A percentile compares a stretch with the other conserved stretches of the same genome.
Evolutionary conservation across 2,329 filamentous ascomycete species (phyloP).

Genomic region (Cladobotryum protrusum): DNA sequence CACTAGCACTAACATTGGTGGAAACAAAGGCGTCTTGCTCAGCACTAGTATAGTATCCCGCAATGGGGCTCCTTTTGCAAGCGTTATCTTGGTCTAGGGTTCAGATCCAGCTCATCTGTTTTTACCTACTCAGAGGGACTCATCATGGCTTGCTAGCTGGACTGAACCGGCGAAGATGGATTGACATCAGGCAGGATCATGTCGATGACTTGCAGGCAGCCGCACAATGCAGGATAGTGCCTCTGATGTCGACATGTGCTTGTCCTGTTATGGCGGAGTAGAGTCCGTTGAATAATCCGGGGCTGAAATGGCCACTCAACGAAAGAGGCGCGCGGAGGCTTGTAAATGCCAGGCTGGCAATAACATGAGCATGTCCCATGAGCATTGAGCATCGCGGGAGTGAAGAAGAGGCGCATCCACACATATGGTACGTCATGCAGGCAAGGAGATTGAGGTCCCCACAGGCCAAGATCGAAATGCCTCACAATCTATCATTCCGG

Average conservation of each 20-base stretch:
- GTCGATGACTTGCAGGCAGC: conserved; percentile 12
- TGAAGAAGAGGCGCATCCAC: too few relatives aligned
- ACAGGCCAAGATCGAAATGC: too few relatives aligned
- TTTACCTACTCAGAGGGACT: background rate
- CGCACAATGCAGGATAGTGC: conserved; percentile 6
- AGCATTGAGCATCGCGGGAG: too few relatives aligned
- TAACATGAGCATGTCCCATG: too few relatives aligned
- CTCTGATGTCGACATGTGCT: conserved; percentile 2
- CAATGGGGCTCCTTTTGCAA: background rate
- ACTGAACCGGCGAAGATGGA: background rate
- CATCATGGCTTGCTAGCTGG: background rate
- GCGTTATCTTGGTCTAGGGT: background rate
- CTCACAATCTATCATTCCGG: too few relatives aligned
- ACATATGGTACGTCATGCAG: too few relatives aligned
- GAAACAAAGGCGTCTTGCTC: conserved; percentile 6
- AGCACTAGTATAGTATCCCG: conserved; percentile 2
- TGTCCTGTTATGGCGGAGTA: too few relatives aligned
- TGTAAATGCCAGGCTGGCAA: too few relatives aligned
- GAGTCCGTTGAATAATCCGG: background rate
- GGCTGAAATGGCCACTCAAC: background rate
- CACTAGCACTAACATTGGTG: conserved; percentile 3
- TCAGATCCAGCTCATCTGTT: background rate
- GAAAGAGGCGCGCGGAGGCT: too few relatives aligned
- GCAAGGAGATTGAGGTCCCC: too few relatives aligned
- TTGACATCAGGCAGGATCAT: background rate